Base-by-base conservation (phyloP, 208 protist species). In the Blastocrithidia nonstop region DNA sequence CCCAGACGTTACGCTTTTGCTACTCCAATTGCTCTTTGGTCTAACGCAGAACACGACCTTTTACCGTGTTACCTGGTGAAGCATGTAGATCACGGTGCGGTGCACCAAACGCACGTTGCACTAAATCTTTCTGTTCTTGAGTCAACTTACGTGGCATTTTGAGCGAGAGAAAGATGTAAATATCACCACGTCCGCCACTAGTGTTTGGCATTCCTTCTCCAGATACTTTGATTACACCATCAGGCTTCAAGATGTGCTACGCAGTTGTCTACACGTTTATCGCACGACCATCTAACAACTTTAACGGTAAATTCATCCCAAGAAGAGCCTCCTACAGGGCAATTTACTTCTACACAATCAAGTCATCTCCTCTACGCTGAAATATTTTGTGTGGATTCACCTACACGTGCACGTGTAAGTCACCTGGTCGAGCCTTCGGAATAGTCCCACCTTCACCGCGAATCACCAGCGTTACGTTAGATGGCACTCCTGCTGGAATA, bases 331-430 rank as follows among this genome's bases (percentile, higher is more conserved):
- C 95, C 4, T 75, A 51, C 20, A 99, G 78, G 4, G 72, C 78
- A 15, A 99, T 77, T 20, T 84, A 73, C 38, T 92, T 80, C 15
- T 68, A 64, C 43, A 97, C 80, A 27, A 96, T 44, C 0, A 99
- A 61, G 60, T 99, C 95, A 41, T 94, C 63, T 31, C 91, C 95
- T 25, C 95, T 66, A 25, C 97, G 72, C 35, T 86, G 53, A 57
- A 98, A 99, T 8, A 66, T 23, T 13, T 64, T 52, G 63, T 99
- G 96, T 16, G 87, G 66, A 28, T 85, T 88, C 46, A 98, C 66
- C 43, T 97, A 69, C 8, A 99, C 33, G 26, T 98, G 76, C 23
- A 99, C 77, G 44, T 98, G 80, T 40, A 99, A 68, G 56, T 99
- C 97, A n/a, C 95, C 97, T 8, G 96, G 70, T 27, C 79, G 64